Percentiles rank a stretch among this genome's conserved stretches.
These are phyloP conservation scores for Tilletia indica DNA, from an alignment of 1,284 basidiomycete species.

Conservation along the genomic window DNA sequence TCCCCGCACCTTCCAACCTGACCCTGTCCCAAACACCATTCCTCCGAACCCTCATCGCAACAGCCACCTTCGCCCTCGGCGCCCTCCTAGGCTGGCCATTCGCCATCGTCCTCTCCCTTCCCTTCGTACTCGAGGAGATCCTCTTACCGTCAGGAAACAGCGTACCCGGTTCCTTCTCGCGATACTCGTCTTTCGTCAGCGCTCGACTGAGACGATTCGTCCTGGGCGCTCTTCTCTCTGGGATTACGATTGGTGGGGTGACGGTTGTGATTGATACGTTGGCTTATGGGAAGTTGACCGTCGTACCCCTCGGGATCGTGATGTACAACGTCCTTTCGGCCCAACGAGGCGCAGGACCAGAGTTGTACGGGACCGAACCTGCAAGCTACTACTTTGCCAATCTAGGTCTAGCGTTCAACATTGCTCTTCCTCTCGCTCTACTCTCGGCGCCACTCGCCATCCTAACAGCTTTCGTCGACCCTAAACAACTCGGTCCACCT, in stretches of 20 bases:
- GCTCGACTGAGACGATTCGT: slow-evolving; percentile 67
- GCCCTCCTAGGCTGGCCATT: slow-evolving; percentile 97
- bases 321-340: slow-evolving; percentile 81
- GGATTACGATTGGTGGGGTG: slow-evolving; percentile 66
- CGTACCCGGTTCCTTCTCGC: slow-evolving; percentile 21
- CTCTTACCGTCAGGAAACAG: slow-evolving; percentile 67
- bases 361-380: slow-evolving; percentile 89
- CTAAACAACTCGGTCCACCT: slow-evolving; percentile 71
- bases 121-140: slow-evolving; percentile 87
- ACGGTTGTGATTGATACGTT: slow-evolving; percentile 66
- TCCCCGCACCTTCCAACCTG: slow-evolving; percentile 17
- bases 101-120: slow-evolving; percentile 76
- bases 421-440: slow-evolving; percentile 72
- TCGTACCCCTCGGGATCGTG: slow-evolving; percentile 91
- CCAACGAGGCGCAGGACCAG: slow-evolving; percentile 69
- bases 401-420: slow-evolving; percentile 88
- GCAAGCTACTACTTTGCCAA: slow-evolving; percentile 59
- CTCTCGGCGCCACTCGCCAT: slow-evolving; percentile 65
- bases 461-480: slow-evolving; percentile 74
- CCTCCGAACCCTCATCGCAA: slow-evolving; percentile 61
- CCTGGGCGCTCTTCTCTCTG: slow-evolving; percentile 64
- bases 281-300: slow-evolving; percentile 74
- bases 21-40: not conserved
- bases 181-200: slow-evolving; percentile 24
- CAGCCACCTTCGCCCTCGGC: slow-evolving; percentile 73